Conservation (phyloP, 306 rosid species). For the Ochetophila trinervis region DNA sequence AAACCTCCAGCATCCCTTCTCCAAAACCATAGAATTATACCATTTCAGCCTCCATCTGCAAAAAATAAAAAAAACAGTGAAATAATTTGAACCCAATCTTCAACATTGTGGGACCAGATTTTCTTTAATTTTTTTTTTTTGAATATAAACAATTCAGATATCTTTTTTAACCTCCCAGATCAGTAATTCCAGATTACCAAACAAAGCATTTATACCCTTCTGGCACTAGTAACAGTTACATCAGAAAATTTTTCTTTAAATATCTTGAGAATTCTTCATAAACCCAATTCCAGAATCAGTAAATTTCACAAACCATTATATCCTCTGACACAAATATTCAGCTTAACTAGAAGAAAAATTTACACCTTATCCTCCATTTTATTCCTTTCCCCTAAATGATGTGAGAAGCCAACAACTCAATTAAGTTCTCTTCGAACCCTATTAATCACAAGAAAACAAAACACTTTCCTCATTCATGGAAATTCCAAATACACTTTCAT, state of each 20-base stretch:
- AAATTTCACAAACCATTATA: constrained; percentile 22
- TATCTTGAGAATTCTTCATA: constrained; percentile 13
- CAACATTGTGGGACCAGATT: constrained; percentile 18
- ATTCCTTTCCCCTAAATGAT: constrained; percentile 19
- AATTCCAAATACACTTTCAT: constrained; percentile 16
- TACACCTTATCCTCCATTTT: constrained; percentile 4
- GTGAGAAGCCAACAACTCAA: constrained; percentile 14
- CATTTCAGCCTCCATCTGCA: constrained; percentile 29
- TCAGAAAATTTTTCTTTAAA: constrained; percentile 11
- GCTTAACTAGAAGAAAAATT: constrained; percentile 14
- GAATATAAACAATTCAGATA: constrained; percentile 3
- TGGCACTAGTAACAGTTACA: constrained; percentile 10
- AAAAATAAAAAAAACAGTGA: not conserved
- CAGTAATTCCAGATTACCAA: constrained; percentile 18
- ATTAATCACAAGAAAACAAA: constrained; percentile 23
- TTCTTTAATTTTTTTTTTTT: not conserved
- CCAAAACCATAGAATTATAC: constrained; percentile 34
- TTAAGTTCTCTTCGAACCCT: constrained; percentile 11
- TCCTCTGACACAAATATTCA: constrained; percentile 29
- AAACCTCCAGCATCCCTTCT: constrained; percentile 17
- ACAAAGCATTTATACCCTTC: not conserved
- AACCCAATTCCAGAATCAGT: constrained; percentile 16
- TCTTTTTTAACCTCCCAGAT: constrained; percentile 2
- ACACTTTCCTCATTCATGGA: constrained; percentile 28
- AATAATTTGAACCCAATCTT: constrained; percentile 4